Evolutionary conservation across 179 eudicot genomes (phyloP), one percentile per base, ranked within the genome.

Genomic region (Beta corolliflora): DNA sequence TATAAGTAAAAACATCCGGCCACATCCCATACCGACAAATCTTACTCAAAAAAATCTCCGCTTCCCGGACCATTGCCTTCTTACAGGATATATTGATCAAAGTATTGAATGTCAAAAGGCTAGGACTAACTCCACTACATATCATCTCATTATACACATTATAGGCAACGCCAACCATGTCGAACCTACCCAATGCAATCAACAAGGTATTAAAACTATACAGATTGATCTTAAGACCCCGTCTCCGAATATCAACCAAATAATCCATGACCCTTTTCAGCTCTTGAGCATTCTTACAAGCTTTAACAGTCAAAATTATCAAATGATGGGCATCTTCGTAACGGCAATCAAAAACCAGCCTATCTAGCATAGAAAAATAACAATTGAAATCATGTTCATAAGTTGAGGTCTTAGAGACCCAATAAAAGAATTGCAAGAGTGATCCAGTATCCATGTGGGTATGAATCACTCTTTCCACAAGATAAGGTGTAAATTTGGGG

Each of bases 1-100:
- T 88, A 67, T 81, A 88, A 0, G 92, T 89, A 77, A 87, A 93
- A 79, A 80, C 94, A 86, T 93, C 94, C 0, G 97, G 97, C 3
- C 72, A 60, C 85, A 89, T 66, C 21, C 83, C 94, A 76, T 63
- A 80, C 85, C 75, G 87, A 87, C 70, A 86, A 63, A 91, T 83
- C 84, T 78, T 75, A 80, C 86, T 79, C n/a, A 93, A 75, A 78
- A 88, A 23, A 74, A 87, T 58, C 78, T 88, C 86, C 23, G 90
- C 97, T 75, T 88, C 90, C 72, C 76, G 79, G 71, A 93, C 79
- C 79, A 75, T 87, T 53, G 94, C 97, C 83, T 84, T 89, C 86
- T 92, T 93, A 76, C 95, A 92, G 55, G 84, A 77, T 29, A 91
- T 86, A 81, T 93, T 93, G 53, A 90, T 93, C 93, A 93, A 87